Base-by-base conservation (phyloP, 2,329 filamentous ascomycete genomes). In the Fonsecaea multimorphosa region DNA sequence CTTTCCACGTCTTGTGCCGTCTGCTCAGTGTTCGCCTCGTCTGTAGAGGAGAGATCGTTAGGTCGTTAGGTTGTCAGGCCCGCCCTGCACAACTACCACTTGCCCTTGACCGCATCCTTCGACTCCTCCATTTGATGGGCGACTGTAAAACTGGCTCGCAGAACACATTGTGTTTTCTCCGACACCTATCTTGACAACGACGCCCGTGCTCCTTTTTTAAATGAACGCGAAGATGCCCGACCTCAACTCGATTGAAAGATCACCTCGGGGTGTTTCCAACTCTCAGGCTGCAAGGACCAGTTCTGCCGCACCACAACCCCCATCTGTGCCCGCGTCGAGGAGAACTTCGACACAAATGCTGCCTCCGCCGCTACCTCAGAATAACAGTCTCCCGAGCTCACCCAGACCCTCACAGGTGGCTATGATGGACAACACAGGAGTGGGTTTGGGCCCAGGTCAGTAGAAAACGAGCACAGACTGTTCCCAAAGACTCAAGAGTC, bases 281-380 rank as follows among this genome's bases (percentile, higher is more conserved):
- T 72, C 76, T 60, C 72, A 76, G 32, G 75, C 76, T 27, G 68
- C 74, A 2, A 69, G 68, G 52, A 44, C 72, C 72, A 36, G 56
- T 40, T 22, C 67, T 53, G 32, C 49, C 31, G 31, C 63, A 27
- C 54, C 36, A 54, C 63, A 61, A 27, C 49, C 51, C n/a, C 68
- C 66, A 14, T 64, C 59, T 9, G 62, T 61, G 27, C 32, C 68
- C n/a, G 66, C 68, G 7, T 82, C 82, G 55, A 79, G 82, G 69
- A 80, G 80, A 29, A 76, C 79, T 29, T 82, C 80, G 14, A 81
- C 83, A 68, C 75, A 77, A 60, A 84, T 84, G 82, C 78, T 76
- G 31, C 81, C 80, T 68, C 76, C 73, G 58, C 76, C 68, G 59
- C 63, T 74, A 36, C 73, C 74, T 51, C 75, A 77, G 51, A 73